Evolutionary conservation across 108 stramenopile genomes (phyloP), one percentile per base, ranked within the genome.

Genomic region (Conticribra weissflogii): DNA sequence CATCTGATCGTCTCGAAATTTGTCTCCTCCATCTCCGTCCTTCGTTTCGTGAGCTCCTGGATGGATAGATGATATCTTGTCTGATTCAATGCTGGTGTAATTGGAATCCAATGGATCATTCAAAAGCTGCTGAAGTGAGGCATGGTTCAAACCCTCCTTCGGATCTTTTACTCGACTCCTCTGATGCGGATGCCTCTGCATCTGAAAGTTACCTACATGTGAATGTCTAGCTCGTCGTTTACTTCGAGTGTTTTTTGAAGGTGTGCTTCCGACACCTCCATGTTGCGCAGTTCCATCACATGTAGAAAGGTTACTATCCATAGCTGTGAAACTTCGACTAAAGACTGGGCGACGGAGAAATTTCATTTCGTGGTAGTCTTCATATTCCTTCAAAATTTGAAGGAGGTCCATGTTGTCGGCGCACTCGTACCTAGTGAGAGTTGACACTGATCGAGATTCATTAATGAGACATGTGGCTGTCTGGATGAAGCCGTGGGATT

Each of bases 21-120:
- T 58, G 3, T 21, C 56, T 32, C 73, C 55, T 47, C 29, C 36
- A 21, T 63, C 53, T 41, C 29, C 48, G n/a, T 36, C 47, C 76
- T 36, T 67, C 66, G 30, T 62, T 54, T n/a, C 46, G 33, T 16
- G 74, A 65, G 36, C 36, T 41, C 5, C 12, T 12, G 12, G 36
- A 9, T 9, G 36, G 5, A 41, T 12, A 9, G 36, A 41, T 41
- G 12, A n/a, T n/a, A n/a, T n/a, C n/a, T n/a, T n/a, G n/a, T n/a
- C n/a, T n/a, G n/a, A n/a, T n/a, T n/a, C n/a, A n/a, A n/a, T n/a
- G n/a, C n/a, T n/a, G n/a, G n/a, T n/a, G n/a, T n/a, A n/a, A n/a
- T n/a, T n/a, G n/a, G n/a, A n/a, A n/a, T n/a, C n/a, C n/a, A n/a
- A n/a, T n/a, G n/a, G n/a, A n/a, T n/a, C n/a, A n/a, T n/a, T n/a